Conservation (phyloP, 2,329 filamentous ascomycete species). For the Tolypocladium cylindrosporum region DNA sequence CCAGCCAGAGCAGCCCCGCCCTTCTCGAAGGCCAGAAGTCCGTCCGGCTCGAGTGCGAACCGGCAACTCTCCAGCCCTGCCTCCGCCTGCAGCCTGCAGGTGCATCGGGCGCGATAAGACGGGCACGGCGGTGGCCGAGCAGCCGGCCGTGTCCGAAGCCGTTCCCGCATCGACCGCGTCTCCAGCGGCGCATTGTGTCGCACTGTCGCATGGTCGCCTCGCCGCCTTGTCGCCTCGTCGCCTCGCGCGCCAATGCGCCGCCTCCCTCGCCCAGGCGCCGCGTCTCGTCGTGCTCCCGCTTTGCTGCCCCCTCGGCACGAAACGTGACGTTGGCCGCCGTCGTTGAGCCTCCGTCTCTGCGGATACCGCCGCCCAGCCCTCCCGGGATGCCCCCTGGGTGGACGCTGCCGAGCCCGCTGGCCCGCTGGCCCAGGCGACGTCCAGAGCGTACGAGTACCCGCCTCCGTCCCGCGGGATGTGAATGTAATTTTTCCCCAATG, state of each 20-base stretch:
- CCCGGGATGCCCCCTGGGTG: not conserved
- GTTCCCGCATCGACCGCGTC: too few relatives aligned
- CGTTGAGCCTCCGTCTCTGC: not conserved
- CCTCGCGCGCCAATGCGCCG: not conserved
- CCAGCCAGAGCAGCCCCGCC: not conserved
- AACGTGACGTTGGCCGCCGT: not conserved
- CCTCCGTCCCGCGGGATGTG: not conserved
- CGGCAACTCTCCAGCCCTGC: not conserved
- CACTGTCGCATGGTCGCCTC: not conserved
- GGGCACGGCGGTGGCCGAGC: not conserved
- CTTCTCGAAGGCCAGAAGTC: not conserved
- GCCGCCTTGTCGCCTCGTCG: not conserved
- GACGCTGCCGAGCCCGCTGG: not conserved
- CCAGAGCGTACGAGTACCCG: not conserved
- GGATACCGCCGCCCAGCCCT: not conserved
- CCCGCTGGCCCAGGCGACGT: not conserved
- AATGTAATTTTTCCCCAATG: not conserved
- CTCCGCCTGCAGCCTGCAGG: not conserved
- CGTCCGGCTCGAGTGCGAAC: not conserved
- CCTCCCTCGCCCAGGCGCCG: not conserved
- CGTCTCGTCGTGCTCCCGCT: not conserved
- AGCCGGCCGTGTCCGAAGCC: too few relatives aligned
- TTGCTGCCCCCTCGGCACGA: not conserved
- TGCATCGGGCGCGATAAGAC: not conserved
- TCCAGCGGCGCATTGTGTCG: not conserved